Evolutionary conservation across 768 basidiomycete genomes (phyloP).

Genomic region (Tylopilus rubrobrunneus): DNA sequence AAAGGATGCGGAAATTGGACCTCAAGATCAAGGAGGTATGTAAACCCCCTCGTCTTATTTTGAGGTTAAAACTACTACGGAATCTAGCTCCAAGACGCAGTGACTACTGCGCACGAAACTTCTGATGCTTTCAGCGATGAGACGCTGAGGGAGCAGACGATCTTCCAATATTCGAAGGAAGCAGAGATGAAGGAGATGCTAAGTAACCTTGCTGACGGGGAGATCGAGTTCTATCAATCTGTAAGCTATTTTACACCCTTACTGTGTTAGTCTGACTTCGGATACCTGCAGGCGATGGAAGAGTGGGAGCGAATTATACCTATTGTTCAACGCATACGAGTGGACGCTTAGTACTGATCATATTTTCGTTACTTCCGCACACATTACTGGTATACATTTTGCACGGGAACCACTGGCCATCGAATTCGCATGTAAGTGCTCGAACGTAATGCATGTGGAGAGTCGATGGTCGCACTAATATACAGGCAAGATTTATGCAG

Average conservation of each 20-base stretch:
- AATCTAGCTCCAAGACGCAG: conserved; percentile 88
- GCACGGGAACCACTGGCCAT: conserved; percentile 6
- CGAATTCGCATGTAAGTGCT: conserved; percentile 1
- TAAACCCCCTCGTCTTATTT: background rate
- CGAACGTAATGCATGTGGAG: background rate
- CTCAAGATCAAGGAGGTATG: conserved; percentile 90
- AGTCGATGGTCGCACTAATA: background rate
- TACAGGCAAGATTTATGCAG: background rate
- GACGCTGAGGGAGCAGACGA: conserved; percentile 83
- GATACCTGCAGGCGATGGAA: conserved; percentile 71
- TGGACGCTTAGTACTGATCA: conserved; percentile 63
- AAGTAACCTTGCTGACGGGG: conserved; percentile 83
- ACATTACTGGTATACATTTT: conserved; percentile 4
- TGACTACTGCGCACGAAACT: conserved; percentile 91
- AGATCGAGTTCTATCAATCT: conserved; percentile 92
- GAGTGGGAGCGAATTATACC: conserved; percentile 97
- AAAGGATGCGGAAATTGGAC: conserved; percentile 91
- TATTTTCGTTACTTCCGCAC: conserved; percentile 16
- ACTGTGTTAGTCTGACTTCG: conserved; percentile 3
- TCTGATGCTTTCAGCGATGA: conserved; percentile 96
- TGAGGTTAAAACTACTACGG: background rate
- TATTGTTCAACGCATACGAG: conserved; percentile 88
- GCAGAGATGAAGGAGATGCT: conserved; percentile 98
- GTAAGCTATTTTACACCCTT: conserved; percentile 36
- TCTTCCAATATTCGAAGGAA: conserved; percentile 89